These are phyloP conservation scores for sunflower (Helianthus annuus) DNA, from an alignment of 129 eudicot species.

Conservation along the genomic window HanXRQr2.0-SUNRISE NC_035440.2:4567295-4567794, in stretches of 20 bases:
- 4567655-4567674: conserved; percentile 41
- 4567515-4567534: conserved; percentile 35
- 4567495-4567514: conserved; percentile 16
- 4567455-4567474: conserved; percentile 12
- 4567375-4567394: conserved; percentile 35
- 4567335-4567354: conserved; percentile 42
- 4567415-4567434: conserved; percentile 51
- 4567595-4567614: conserved; percentile 38
- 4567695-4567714: conserved; percentile 20
- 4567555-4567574: conserved; percentile 43
- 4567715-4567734: conserved; percentile 32
- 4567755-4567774: not conserved
- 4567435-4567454: conserved; percentile 46
- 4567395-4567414: conserved; percentile 47
- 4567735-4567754: conserved; percentile 8
- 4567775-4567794: conserved; percentile 35
- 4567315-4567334: not conserved
- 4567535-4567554: conserved; percentile 37
- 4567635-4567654: conserved; percentile 22
- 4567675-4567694: conserved; percentile 28
- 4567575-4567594: conserved; percentile 42
- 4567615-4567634: conserved; percentile 37
- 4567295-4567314: not conserved
- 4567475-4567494: conserved; percentile 14
- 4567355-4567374: conserved; percentile 39